phyloP scores from a whole-genome alignment of 768 basidiomycete species.

The Porphyrellus cyaneotinctus region DNA sequence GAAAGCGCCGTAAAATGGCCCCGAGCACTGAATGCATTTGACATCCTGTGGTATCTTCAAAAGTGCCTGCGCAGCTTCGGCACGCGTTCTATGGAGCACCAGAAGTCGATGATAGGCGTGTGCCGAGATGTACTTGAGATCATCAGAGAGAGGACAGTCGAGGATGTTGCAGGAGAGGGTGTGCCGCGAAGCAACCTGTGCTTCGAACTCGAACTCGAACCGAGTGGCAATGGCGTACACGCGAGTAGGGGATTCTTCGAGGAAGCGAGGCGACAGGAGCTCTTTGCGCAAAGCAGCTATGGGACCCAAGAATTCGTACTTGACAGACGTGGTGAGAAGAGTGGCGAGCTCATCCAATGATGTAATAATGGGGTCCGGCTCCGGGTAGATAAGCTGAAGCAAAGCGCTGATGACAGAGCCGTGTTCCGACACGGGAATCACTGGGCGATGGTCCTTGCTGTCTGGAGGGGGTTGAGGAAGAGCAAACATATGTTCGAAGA shows the following conservation, averaged over 20 bases:
- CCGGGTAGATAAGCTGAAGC: conserved; percentile 60
- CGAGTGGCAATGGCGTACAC: conserved; percentile 71
- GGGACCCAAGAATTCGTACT: conserved; percentile 57
- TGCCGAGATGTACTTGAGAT: conserved; percentile 64
- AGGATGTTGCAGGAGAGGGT: conserved; percentile 53
- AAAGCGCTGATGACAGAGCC: conserved; percentile 43
- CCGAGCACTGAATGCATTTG: conserved; percentile 69
- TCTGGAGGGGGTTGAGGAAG: conserved; percentile 48
- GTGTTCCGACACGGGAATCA: conserved; percentile 55
- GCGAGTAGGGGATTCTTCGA: conserved; percentile 47
- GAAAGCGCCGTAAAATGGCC: conserved; percentile 41
- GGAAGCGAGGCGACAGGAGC: conserved; percentile 49
- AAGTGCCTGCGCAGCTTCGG: conserved; percentile 44
- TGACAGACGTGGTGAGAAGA: conserved; percentile 51
- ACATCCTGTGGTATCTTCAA: conserved; percentile 45
- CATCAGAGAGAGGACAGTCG: conserved; percentile 55
- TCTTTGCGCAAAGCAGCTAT: conserved; percentile 45
- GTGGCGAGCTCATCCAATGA: conserved; percentile 52
- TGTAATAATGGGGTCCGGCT: conserved; percentile 48
- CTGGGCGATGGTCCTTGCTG: conserved; percentile 31
- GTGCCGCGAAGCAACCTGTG: conserved; percentile 53
- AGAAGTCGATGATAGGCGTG: conserved; percentile 64
- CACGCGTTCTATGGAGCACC: conserved; percentile 53
- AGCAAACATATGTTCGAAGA: conserved; percentile 67
- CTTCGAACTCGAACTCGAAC: conserved; percentile 61